Evolutionary conservation across 2,329 filamentous ascomycete species (phyloP).

Genomic region (Pseudogymnoascus sp.): DNA sequence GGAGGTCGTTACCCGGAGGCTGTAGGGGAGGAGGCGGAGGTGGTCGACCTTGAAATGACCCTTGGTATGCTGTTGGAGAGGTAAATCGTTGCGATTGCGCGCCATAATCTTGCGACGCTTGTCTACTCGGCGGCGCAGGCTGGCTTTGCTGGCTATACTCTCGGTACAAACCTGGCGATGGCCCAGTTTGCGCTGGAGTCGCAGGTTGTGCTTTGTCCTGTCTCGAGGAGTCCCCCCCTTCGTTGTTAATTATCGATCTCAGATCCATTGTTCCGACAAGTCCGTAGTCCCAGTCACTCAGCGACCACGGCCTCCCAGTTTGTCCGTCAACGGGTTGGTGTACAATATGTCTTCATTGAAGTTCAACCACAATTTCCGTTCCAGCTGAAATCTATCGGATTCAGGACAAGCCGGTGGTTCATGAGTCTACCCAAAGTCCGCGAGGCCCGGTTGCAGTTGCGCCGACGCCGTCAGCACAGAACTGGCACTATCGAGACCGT

Average conservation of each 20-base stretch:
- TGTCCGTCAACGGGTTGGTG: not conserved
- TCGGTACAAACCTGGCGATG: slow-evolving; percentile 25
- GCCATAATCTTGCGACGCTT: slow-evolving; percentile 27
- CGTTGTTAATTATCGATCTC: slow-evolving; percentile 43
- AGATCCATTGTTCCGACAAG: slow-evolving; percentile 37
- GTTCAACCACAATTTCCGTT: slow-evolving; percentile 5
- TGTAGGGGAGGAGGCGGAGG: slow-evolving; percentile 36
- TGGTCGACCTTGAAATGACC: slow-evolving; percentile 25
- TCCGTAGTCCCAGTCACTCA: slow-evolving; percentile 8
- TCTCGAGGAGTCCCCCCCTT: slow-evolving; percentile 25
- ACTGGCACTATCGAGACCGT: not conserved
- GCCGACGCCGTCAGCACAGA: slow-evolving; percentile 3
- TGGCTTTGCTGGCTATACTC: slow-evolving; percentile 25
- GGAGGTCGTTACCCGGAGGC: slow-evolving; percentile 32
- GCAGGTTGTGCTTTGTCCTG: slow-evolving; percentile 24
- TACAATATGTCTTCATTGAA: slow-evolving; percentile 3
- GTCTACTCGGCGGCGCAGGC: slow-evolving; percentile 27
- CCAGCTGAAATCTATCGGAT: slow-evolving; percentile 6
- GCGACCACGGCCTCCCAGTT: not conserved
- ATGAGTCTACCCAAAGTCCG: not conserved
- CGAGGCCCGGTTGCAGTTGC: not conserved
- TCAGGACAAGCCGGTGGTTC: not conserved
- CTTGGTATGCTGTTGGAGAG: slow-evolving; percentile 28
- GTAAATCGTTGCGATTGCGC: slow-evolving; percentile 24
- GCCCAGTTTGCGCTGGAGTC: slow-evolving; percentile 25